phyloP scores from a whole-genome alignment of 2,329 filamentous ascomycete species.

The Gnomoniopsis smithogilvyi region DNA sequence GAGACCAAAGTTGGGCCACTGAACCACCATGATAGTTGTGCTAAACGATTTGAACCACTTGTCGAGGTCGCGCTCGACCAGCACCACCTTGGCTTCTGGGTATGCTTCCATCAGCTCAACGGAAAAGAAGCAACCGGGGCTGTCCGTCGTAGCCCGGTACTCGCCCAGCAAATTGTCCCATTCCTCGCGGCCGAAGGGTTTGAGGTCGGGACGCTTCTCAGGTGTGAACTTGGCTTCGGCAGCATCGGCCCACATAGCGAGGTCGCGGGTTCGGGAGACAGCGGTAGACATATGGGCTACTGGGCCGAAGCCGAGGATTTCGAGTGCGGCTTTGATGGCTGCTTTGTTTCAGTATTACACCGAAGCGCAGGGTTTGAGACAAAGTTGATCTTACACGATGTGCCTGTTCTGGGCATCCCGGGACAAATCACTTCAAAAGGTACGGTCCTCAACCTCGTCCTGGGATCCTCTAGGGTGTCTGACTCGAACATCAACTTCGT shows the following conservation, averaged over 20 bases:
- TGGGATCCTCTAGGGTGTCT: constrained; percentile 10
- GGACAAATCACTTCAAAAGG: constrained; percentile 13
- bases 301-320: constrained; percentile 11
- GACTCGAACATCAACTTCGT: constrained; percentile 12
- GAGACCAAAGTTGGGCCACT: constrained; percentile 9
- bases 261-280: constrained; percentile 10
- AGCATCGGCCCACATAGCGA: constrained; percentile 11
- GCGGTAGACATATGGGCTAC: constrained; percentile 14
- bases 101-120: constrained; percentile 39
- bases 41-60: constrained; percentile 28
- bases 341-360: background rate
- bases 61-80: constrained; percentile 29
- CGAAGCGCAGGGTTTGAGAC: too few relatives aligned
- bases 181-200: constrained; percentile 7
- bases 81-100: constrained; percentile 41
- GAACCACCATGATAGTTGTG: constrained; percentile 13
- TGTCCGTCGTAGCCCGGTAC: constrained; percentile 10
- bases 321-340: constrained; percentile 12
- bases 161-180: constrained; percentile 15
- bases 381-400: constrained; percentile 1
- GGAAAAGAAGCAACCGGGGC: constrained; percentile 15
- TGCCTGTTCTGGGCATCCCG: constrained; percentile 9
- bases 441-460: constrained; percentile 5
- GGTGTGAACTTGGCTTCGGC: constrained; percentile 14
- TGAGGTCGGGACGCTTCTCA: constrained; percentile 5